Evolutionary conservation across 148 eudicot genomes (phyloP).

Genomic region (Cornus suecica): DNA sequence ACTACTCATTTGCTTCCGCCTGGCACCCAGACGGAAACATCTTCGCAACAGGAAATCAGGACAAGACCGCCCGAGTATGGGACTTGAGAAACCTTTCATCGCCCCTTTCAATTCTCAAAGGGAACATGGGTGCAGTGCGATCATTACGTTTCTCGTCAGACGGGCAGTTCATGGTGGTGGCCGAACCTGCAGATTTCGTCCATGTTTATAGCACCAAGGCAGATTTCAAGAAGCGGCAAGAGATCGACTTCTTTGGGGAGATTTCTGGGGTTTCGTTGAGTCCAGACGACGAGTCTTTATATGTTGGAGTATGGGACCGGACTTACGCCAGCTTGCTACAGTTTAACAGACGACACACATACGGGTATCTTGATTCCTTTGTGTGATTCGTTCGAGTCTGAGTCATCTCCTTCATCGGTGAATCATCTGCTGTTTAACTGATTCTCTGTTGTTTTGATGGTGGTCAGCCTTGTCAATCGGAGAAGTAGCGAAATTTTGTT

Average conservation of each 20-base stretch:
- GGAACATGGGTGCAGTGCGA: constrained; percentile 78
- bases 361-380: constrained; percentile 67
- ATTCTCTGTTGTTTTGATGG: not conserved
- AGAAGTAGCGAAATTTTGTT: too few species aligned
- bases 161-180: constrained; percentile 74
- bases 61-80: constrained; percentile 89
- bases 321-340: constrained; percentile 86
- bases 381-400: constrained; percentile 26
- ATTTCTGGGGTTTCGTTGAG: constrained; percentile 80
- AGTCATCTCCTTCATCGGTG: not conserved
- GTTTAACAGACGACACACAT: constrained; percentile 52
- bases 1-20: constrained; percentile 86
- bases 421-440: not conserved
- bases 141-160: constrained; percentile 82
- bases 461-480: not conserved
- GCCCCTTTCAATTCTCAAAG: constrained; percentile 60
- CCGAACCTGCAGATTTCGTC: constrained; percentile 92
- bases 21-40: constrained; percentile 78
- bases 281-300: constrained; percentile 75
- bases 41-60: constrained; percentile 93
- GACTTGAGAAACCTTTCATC: constrained; percentile 60
- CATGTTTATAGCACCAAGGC: constrained; percentile 56
- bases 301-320: constrained; percentile 85
- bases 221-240: constrained; percentile 59
- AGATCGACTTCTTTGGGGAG: constrained; percentile 90